Conservation (phyloP, 1,139 yeast species). For the Eremothecium coryli region DNA sequence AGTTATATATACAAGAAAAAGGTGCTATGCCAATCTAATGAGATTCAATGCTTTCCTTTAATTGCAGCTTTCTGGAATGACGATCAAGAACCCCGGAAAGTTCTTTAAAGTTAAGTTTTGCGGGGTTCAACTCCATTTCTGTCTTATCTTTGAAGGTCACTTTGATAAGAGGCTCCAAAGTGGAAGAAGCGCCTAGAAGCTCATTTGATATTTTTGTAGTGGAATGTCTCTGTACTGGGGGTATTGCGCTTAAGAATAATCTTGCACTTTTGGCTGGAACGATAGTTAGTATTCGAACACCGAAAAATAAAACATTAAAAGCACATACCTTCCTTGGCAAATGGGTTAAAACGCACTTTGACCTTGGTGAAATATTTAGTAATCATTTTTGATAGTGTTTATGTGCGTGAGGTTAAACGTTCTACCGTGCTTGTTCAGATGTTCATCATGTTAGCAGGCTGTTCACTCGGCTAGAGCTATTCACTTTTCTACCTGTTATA, state of each 20-base stretch:
- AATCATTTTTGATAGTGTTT: no score
- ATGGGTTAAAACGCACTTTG: constrained; percentile 71
- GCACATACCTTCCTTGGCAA: constrained; percentile 49
- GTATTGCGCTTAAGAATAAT: constrained; percentile 68
- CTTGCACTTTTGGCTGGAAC: constrained; percentile 63
- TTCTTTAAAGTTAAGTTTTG: constrained; percentile 42
- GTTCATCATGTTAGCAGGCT: no score
- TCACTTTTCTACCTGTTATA: no score
- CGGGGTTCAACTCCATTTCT: constrained; percentile 60
- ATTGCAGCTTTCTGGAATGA: constrained; percentile 60
- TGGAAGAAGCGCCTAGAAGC: constrained; percentile 40
- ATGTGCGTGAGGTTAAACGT: no score
- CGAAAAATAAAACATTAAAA: constrained; percentile 1
- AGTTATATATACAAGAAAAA: neutral
- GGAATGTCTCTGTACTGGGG: constrained; percentile 50
- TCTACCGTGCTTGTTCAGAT: no score
- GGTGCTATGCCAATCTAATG: no score
- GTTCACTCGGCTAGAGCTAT: no score
- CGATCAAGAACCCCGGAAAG: constrained; percentile 50
- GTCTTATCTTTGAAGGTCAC: constrained; percentile 81
- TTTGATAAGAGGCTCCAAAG: constrained; percentile 48
- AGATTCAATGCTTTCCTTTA: constrained; percentile 52
- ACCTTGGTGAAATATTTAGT: constrained; percentile 77
- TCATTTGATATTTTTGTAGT: constrained; percentile 45
- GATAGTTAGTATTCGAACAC: constrained; percentile 1